Percentiles rank a stretch among this genome's conserved stretches.
phyloP scores from a whole-genome alignment of 2,329 filamentous ascomycete genomes.

The Hymenoscyphus repandus region DNA sequence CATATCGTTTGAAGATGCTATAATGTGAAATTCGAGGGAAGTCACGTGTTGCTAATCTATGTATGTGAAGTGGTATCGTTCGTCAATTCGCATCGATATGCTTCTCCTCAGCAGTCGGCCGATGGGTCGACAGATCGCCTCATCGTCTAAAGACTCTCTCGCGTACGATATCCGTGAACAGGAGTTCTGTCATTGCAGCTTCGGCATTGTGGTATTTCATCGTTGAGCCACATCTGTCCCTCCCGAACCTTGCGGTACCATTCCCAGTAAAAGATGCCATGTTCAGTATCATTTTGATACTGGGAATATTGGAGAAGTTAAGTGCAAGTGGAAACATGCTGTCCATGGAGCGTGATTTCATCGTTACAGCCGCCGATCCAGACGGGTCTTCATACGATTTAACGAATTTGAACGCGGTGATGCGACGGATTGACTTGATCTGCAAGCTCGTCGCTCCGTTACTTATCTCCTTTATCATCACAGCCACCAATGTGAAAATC shows the following conservation, averaged over 20 bases:
- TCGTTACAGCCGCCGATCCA: constrained; percentile 33
- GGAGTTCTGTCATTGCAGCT: constrained; percentile 36
- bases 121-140: constrained; percentile 37
- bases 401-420: constrained; percentile 44
- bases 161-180: constrained; percentile 38
- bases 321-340: constrained; percentile 39
- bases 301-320: constrained; percentile 39
- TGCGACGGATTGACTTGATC: constrained; percentile 52
- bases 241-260: not conserved
- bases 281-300: constrained; percentile 34
- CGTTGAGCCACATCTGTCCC: constrained; percentile 9
- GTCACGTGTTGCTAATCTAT: constrained; percentile 15
- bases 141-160: constrained; percentile 37
- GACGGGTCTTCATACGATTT: constrained; percentile 33
- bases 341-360: constrained; percentile 44
- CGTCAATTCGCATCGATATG: constrained; percentile 36
- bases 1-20: not conserved
- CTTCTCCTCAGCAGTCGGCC: constrained; percentile 38
- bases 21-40: not conserved
- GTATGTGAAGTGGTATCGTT: constrained; percentile 28
- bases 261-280: constrained; percentile 26
- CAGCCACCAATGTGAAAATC: constrained; percentile 36
- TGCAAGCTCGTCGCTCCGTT: constrained; percentile 52
- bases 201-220: constrained; percentile 38
- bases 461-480: constrained; percentile 42